Evolutionary conservation across 257 asterid genomes (phyloP).

Genomic region (Lantana camara): DNA sequence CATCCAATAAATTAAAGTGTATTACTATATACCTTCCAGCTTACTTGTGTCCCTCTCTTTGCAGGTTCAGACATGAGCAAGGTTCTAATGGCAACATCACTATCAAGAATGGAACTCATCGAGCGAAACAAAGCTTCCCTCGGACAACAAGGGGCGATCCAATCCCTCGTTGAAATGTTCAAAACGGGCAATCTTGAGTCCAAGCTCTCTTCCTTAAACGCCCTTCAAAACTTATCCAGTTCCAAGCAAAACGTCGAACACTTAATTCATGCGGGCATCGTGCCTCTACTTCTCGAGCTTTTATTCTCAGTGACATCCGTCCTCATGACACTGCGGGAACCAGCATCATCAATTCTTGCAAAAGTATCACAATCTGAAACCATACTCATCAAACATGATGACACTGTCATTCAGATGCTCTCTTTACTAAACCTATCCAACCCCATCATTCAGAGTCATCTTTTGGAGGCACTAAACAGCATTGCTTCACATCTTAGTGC

Average conservation of each 20-base stretch:
- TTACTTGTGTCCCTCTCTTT: background rate
- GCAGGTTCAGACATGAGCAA: conserved; percentile 69
- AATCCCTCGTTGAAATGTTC: conserved; percentile 59
- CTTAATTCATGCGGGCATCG: conserved; percentile 42
- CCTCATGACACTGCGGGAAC: conserved; percentile 58
- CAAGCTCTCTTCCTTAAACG: conserved; percentile 52
- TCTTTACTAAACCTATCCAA: conserved; percentile 57
- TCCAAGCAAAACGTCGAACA: conserved; percentile 42
- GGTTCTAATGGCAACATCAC: conserved; percentile 64
- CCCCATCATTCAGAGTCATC: conserved; percentile 53
- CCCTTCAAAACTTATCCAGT: conserved; percentile 46
- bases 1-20: too few relatives aligned
- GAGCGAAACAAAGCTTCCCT: conserved; percentile 49
- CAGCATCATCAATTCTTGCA: conserved; percentile 70
- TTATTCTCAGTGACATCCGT: conserved; percentile 70
- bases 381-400: conserved; percentile 46
- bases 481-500: conserved; percentile 48
- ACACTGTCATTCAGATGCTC: conserved; percentile 59
- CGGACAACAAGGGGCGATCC: conserved; percentile 54
- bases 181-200: conserved; percentile 59
- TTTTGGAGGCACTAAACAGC: conserved; percentile 52
- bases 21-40: too few relatives aligned
- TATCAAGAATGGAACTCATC: conserved; percentile 60
- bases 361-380: conserved; percentile 53
- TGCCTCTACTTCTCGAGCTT: conserved; percentile 52